Percentiles rank a stretch among this genome's conserved stretches.
Evolutionary conservation across 495 filamentous ascomycete species (phyloP).

Genomic region (Talaromyces adpressus): DNA sequence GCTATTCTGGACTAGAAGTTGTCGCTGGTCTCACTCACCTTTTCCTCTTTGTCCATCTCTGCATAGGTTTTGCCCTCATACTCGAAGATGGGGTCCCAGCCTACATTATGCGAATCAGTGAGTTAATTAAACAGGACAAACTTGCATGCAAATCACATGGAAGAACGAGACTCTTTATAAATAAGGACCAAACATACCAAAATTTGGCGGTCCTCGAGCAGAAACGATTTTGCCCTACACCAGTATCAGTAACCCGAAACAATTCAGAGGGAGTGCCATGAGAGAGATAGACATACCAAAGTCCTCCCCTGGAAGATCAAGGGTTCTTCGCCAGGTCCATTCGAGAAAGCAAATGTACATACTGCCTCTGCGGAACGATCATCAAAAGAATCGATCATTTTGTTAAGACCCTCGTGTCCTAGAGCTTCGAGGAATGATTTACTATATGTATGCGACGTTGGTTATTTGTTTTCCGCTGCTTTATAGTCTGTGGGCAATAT

Average conservation of each 20-base stretch:
- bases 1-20: background rate
- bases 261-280: background rate
- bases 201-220: constrained; percentile 59
- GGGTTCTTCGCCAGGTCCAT: constrained; percentile 76
- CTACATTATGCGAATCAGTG: constrained; percentile 29
- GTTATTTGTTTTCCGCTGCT: background rate
- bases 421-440: constrained; percentile 88
- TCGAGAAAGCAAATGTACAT: constrained; percentile 90
- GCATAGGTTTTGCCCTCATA: constrained; percentile 92
- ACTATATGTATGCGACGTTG: constrained; percentile 32
- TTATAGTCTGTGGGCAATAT: background rate
- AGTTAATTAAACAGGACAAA: background rate
- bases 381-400: constrained; percentile 80
- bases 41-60: constrained; percentile 88
- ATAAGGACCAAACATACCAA: constrained; percentile 54
- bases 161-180: background rate
- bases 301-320: constrained; percentile 91
- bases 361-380: constrained; percentile 89
- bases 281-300: constrained; percentile 21
- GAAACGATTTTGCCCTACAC: constrained; percentile 38
- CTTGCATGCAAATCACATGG: background rate
- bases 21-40: constrained; percentile 31
- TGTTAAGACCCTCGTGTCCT: constrained; percentile 80
- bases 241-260: background rate
- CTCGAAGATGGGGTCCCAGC: constrained; percentile 97